Percentiles rank a stretch among this genome's conserved stretches.
Evolutionary conservation across 2,329 filamentous ascomycete genomes (phyloP).

Genomic region (Cladosporium cucumerinum): DNA sequence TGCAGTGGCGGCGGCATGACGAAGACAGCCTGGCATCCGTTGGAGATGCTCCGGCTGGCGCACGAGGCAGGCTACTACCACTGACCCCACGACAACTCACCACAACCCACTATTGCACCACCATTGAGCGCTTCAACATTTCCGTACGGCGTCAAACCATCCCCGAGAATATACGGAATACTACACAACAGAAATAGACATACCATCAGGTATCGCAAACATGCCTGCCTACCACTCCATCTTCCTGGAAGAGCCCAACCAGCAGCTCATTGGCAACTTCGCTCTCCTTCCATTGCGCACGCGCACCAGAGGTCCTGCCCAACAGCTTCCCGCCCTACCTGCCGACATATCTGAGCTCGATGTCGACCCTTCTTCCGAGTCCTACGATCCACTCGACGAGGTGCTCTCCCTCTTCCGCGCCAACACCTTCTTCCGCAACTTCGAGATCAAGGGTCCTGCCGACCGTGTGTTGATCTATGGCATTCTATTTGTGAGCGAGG

Average conservation of each 20-base stretch:
- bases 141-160: neutral
- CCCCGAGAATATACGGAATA: neutral
- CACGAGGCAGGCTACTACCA: neutral
- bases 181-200: neutral
- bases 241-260: conserved; percentile 78
- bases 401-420: conserved; percentile 88
- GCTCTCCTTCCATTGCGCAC: conserved; percentile 92
- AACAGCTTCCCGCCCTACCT: conserved; percentile 65
- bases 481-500: conserved; percentile 91
- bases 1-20: neutral
- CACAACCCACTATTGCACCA: too few relatives aligned
- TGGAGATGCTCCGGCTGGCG: neutral
- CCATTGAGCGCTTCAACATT: neutral
- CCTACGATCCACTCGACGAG: conserved; percentile 95
- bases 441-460: conserved; percentile 94
- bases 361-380: conserved; percentile 79
- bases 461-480: conserved; percentile 95
- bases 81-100: neutral
- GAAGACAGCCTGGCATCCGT: neutral
- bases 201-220: conserved; percentile 14
- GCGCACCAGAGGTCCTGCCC: conserved; percentile 90
- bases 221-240: conserved; percentile 85
- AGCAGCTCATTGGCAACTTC: conserved; percentile 77
- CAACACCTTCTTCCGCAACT: conserved; percentile 99
- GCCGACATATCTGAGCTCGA: conserved; percentile 54